Conservation (phyloP, 441 rosid species). For the Adansonia gregorii region DNA sequence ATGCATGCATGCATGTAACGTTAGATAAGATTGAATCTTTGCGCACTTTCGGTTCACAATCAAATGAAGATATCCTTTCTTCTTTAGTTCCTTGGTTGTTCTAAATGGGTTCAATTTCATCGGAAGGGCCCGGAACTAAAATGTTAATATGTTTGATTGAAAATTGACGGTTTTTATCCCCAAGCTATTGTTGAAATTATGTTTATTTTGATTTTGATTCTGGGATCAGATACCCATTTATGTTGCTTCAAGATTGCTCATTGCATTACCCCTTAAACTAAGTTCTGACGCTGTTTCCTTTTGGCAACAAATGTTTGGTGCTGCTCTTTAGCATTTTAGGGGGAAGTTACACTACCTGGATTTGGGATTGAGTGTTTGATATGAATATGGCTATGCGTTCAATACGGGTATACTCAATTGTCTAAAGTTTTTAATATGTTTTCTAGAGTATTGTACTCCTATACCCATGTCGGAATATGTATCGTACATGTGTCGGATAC, state of each 20-base stretch:
- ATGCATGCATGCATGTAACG: not conserved
- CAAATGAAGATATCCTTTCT: not conserved
- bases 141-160: not conserved
- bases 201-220: not conserved
- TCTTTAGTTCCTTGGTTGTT: not conserved
- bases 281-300: not conserved
- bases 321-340: not conserved
- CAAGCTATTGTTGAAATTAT: not conserved
- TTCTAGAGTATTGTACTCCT: too few species aligned
- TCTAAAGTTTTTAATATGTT: too few species aligned
- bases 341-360: not conserved
- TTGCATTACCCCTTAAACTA: not conserved
- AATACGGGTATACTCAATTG: too few species aligned
- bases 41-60: not conserved
- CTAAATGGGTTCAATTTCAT: not conserved
- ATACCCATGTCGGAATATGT: too few species aligned
- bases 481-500: too few species aligned
- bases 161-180: not conserved
- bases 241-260: not conserved
- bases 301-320: not conserved
- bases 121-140: too few species aligned
- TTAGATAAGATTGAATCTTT: slow-evolving; percentile 6
- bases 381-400: too few species aligned
- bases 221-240: not conserved
- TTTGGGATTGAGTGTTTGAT: too few species aligned